Conservation (phyloP, 108 stramenopile genomes). For the Skeletonema tropicum region DNA sequence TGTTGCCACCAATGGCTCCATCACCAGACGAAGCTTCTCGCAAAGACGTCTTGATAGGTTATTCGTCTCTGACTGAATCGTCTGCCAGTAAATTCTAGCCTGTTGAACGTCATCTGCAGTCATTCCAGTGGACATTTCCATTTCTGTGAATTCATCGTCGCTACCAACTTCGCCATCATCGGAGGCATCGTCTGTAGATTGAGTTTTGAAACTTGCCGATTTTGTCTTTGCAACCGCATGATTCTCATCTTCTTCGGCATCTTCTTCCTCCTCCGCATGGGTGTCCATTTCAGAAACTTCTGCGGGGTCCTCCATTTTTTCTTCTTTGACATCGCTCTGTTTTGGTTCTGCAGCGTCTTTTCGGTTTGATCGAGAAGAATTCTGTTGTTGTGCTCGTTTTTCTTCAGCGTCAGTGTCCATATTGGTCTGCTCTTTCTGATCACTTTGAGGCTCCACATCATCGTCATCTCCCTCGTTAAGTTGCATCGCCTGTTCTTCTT, state of each 20-base stretch:
- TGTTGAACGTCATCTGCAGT: slow-evolving; percentile 46
- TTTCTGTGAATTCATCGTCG: slow-evolving; percentile 47
- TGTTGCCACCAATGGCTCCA: slow-evolving; percentile 96
- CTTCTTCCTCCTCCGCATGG: slow-evolving; percentile 20
- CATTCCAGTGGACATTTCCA: slow-evolving; percentile 45
- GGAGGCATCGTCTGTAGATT: slow-evolving; percentile 16
- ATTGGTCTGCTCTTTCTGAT: slow-evolving; percentile 13
- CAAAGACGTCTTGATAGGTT: slow-evolving; percentile 88
- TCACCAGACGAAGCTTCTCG: slow-evolving; percentile 95
- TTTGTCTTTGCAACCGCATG: background rate
- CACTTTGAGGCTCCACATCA: slow-evolving; percentile 38
- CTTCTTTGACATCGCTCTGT: slow-evolving; percentile 32
- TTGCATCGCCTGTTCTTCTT: slow-evolving; percentile 61
- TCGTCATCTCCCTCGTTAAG: slow-evolving; percentile 47
- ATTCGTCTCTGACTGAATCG: slow-evolving; percentile 80
- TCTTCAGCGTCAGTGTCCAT: slow-evolving; percentile 39
- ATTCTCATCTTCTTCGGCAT: slow-evolving; percentile 29
- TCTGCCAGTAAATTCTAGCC: slow-evolving; percentile 68
- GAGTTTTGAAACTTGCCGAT: slow-evolving; percentile 33
- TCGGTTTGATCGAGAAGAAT: slow-evolving; percentile 26
- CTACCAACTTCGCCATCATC: slow-evolving; percentile 49
- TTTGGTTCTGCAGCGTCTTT: slow-evolving; percentile 26
- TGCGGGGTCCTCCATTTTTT: slow-evolving; percentile 23
- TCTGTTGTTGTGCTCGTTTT: slow-evolving; percentile 23
- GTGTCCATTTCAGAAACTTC: slow-evolving; percentile 11